Evolutionary conservation across 2,329 filamentous ascomycete genomes (phyloP).

Genomic region (Xylogone sp.): DNA sequence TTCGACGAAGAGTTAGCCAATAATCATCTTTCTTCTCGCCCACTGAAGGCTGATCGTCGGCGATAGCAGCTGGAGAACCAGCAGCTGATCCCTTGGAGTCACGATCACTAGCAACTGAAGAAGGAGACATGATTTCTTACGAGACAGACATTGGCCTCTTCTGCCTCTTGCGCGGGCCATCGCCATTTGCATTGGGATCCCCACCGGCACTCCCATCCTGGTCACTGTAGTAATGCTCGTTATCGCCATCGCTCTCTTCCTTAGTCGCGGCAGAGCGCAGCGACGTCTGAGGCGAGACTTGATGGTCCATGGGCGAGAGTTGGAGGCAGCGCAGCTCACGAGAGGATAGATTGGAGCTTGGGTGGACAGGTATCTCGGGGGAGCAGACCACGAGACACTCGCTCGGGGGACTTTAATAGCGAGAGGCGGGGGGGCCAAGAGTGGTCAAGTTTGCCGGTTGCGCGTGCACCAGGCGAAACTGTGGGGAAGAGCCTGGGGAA

Average conservation of each 20-base stretch:
- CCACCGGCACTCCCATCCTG: constrained; percentile 23
- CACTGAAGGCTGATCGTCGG: neutral
- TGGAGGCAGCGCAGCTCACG: neutral
- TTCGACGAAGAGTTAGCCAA: constrained; percentile 35
- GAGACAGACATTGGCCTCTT: constrained; percentile 45
- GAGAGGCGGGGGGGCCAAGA: constrained; percentile 1
- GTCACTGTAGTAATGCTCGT: constrained; percentile 19
- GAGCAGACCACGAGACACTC: constrained; percentile 19
- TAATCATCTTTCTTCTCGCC: constrained; percentile 9
- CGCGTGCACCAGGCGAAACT: too few relatives aligned
- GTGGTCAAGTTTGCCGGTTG: neutral
- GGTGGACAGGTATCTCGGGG: constrained; percentile 22
- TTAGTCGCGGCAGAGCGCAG: constrained; percentile 19
- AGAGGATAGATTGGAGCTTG: neutral
- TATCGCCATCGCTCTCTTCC: constrained; percentile 28
- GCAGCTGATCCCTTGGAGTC: constrained; percentile 10
- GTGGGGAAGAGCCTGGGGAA: constrained; percentile 7
- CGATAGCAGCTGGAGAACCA: constrained; percentile 6
- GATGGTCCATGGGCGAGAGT: constrained; percentile 22
- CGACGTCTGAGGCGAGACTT: constrained; percentile 22
- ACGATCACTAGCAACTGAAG: constrained; percentile 8
- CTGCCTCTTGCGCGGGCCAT: constrained; percentile 41
- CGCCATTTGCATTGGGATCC: constrained; percentile 23
- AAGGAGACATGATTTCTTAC: constrained; percentile 32
- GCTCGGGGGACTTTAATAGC: constrained; percentile 13